phyloP scores from a whole-genome alignment of 1,284 basidiomycete genomes.

The Trametes pubescens region DNA sequence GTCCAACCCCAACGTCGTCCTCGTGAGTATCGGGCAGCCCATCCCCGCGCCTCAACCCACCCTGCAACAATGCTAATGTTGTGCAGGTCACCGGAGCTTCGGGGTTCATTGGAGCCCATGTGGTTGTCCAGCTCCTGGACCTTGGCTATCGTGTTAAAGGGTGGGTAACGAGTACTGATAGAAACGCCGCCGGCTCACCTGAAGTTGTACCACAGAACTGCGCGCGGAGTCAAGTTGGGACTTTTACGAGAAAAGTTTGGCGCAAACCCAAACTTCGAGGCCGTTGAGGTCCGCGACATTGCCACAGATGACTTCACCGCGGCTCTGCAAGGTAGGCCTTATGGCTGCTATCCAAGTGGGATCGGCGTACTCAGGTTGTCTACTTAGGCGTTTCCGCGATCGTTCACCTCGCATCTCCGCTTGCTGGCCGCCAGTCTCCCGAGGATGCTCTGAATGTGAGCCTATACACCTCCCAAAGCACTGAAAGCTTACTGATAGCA shows the following conservation, averaged over 20 bases:
- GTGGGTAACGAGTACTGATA: constrained; percentile 12
- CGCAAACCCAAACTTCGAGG: constrained; percentile 29
- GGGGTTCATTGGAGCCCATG: constrained; percentile 39
- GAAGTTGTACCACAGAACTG: constrained; percentile 1
- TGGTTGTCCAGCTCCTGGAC: constrained; percentile 34
- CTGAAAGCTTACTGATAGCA: neutral
- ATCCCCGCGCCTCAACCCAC: too few species aligned
- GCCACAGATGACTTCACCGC: constrained; percentile 32
- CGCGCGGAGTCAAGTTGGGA: constrained; percentile 25
- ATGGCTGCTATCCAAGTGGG: neutral
- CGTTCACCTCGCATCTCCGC: constrained; percentile 33
- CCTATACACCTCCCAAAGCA: too few species aligned
- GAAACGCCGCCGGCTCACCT: neutral
- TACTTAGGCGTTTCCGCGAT: constrained; percentile 31
- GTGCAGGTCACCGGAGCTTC: constrained; percentile 39
- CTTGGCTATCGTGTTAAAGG: constrained; percentile 38
- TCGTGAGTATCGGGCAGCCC: neutral
- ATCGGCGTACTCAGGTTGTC: neutral
- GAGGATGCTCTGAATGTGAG: constrained; percentile 28
- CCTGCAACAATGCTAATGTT: neutral
- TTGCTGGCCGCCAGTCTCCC: constrained; percentile 20
- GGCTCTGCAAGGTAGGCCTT: constrained; percentile 32
- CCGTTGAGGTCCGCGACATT: constrained; percentile 32
- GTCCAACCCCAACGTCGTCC: constrained; percentile 3
- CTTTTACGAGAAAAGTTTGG: constrained; percentile 24